These are phyloP conservation scores for Lipomyces oligophaga DNA, from an alignment of 805 yeast species.

Conservation along the genomic window DNA sequence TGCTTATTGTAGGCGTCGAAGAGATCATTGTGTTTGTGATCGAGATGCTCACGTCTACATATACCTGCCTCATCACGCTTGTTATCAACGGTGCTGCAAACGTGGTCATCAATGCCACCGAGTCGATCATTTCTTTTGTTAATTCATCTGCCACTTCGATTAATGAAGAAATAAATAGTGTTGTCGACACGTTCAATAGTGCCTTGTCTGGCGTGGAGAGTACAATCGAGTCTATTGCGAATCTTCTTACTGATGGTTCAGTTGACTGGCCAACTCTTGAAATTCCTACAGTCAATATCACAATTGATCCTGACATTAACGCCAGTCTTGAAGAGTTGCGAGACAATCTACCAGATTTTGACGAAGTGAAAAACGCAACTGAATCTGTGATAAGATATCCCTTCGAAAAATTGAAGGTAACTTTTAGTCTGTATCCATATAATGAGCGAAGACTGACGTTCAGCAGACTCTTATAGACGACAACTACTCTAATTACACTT, in stretches of 20 bases:
- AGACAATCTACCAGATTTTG: slow-evolving; percentile 60
- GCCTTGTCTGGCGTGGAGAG: slow-evolving; percentile 54
- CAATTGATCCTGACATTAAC: slow-evolving; percentile 65
- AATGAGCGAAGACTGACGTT: neutral
- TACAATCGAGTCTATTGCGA: slow-evolving; percentile 51
- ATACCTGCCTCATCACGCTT: slow-evolving; percentile 74
- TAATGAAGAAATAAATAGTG: slow-evolving; percentile 62
- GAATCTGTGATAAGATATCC: slow-evolving; percentile 55
- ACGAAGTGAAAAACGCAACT: slow-evolving; percentile 57
- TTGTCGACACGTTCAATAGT: slow-evolving; percentile 56
- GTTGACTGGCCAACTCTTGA: slow-evolving; percentile 37
- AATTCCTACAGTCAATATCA: slow-evolving; percentile 53
- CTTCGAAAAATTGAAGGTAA: slow-evolving; percentile 44
- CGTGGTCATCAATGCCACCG: slow-evolving; percentile 70
- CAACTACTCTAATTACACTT: slow-evolving; percentile 24
- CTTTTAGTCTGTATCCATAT: neutral
- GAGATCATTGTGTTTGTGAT: slow-evolving; percentile 59
- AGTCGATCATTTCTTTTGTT: slow-evolving; percentile 54
- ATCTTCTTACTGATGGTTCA: slow-evolving; percentile 49
- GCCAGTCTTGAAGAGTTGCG: slow-evolving; percentile 51
- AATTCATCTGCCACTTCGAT: slow-evolving; percentile 55
- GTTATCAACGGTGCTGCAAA: slow-evolving; percentile 68
- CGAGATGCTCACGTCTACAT: slow-evolving; percentile 78
- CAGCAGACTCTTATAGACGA: slow-evolving; percentile 7
- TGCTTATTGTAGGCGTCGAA: slow-evolving; percentile 56